Conservation (phyloP, 2,329 filamentous ascomycete genomes). For the Cercospora zeae-maydis region DNA sequence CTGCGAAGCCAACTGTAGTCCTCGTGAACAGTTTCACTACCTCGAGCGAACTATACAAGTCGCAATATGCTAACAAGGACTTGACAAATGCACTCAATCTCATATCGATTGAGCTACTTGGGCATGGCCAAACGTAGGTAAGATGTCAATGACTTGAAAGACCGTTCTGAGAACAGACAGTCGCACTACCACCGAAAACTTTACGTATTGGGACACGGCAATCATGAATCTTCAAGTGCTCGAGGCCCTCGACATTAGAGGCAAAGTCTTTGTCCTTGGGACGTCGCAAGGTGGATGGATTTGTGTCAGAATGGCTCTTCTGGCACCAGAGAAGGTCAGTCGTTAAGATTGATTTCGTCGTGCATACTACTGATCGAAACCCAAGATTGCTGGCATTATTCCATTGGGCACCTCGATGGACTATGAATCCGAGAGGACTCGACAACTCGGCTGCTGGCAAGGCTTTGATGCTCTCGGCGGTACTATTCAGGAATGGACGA, state of each 20-base stretch:
- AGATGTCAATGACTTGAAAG: neutral
- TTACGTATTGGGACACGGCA: slow-evolving; percentile 53
- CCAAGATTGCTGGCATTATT: slow-evolving; percentile 50
- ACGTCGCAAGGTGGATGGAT: slow-evolving; percentile 56
- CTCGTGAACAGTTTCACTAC: slow-evolving; percentile 53
- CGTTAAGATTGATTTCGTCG: neutral
- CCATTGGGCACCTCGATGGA: slow-evolving; percentile 53
- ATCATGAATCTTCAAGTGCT: slow-evolving; percentile 41
- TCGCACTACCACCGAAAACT: slow-evolving; percentile 44
- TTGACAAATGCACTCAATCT: slow-evolving; percentile 45
- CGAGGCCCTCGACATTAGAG: slow-evolving; percentile 40
- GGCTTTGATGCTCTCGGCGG: slow-evolving; percentile 35
- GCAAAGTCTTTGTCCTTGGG: slow-evolving; percentile 47
- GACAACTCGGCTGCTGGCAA: slow-evolving; percentile 50
- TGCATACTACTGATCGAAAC: neutral
- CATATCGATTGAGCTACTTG: slow-evolving; percentile 53
- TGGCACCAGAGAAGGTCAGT: slow-evolving; percentile 45
- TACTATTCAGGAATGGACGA: slow-evolving; percentile 43
- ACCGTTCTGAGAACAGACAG: neutral
- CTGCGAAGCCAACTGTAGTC: slow-evolving; percentile 49
- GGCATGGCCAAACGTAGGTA: slow-evolving; percentile 47
- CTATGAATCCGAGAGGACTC: slow-evolving; percentile 45
- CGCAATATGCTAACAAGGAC: slow-evolving; percentile 31
- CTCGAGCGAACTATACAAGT: slow-evolving; percentile 42
- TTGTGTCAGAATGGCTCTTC: slow-evolving; percentile 50